Conservation (phyloP, 805 yeast species). For the Ogataea siamensis region DNA sequence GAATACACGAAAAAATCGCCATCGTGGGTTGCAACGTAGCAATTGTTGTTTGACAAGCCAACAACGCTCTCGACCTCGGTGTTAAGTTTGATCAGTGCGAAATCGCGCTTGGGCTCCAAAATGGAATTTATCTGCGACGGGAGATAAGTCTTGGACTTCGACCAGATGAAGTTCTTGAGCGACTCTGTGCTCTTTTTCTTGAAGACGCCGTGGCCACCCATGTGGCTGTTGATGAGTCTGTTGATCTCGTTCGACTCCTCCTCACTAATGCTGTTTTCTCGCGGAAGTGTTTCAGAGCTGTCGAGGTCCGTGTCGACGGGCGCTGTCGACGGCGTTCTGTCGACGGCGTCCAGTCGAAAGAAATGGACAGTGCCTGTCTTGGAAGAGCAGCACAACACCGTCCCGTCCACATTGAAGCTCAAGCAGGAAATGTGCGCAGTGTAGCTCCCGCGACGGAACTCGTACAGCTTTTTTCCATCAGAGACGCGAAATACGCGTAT, state of each 20-base stretch:
- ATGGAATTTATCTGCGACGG: constrained; percentile 80
- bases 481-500: constrained; percentile 74
- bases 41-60: constrained; percentile 41
- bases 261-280: constrained; percentile 25
- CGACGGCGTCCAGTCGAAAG: constrained; percentile 39
- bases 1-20: constrained; percentile 82
- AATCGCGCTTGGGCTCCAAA: constrained; percentile 86
- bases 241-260: constrained; percentile 31
- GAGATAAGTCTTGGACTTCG: constrained; percentile 42
- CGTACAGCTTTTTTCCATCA: constrained; percentile 60
- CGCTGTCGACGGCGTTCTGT: constrained; percentile 1
- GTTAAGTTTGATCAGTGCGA: constrained; percentile 77
- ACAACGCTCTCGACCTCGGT: constrained; percentile 28
- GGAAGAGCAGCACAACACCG: constrained; percentile 76
- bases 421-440: constrained; percentile 77
- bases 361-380: constrained; percentile 92
- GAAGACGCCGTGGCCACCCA: constrained; percentile 11
- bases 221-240: constrained; percentile 27
- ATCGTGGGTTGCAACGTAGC: constrained; percentile 71
- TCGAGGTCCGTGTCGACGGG: constrained; percentile 7
- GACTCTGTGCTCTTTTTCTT: constrained; percentile 26
- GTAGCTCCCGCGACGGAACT: constrained; percentile 84
- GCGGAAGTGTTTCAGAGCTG: constrained; percentile 17
- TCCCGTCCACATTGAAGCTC: constrained; percentile 68
- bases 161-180: constrained; percentile 29